Evolutionary conservation across 495 filamentous ascomycete species (phyloP), one percentile per base, ranked within the genome.

Genomic region (Cairneyella variabilis): DNA sequence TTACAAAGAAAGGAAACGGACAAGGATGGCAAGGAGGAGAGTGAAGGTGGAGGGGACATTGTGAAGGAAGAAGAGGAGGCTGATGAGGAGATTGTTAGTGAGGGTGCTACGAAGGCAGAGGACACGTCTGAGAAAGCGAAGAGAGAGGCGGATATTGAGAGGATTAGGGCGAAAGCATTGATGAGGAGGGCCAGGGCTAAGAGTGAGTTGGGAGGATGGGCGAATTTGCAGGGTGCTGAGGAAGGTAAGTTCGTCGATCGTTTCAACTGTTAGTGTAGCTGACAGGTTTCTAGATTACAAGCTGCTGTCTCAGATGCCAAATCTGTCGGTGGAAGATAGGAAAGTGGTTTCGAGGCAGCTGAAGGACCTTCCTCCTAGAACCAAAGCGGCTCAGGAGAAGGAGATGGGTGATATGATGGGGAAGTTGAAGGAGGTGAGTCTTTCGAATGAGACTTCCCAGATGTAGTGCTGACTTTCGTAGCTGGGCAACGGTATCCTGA

Each of bases 331-430:
- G 1, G 73, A 78, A 36, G 92, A 97, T 59, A 74, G 64, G 62
- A 79, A 77, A 49, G 76, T 85, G 37, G 83, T 95, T 1, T 74
- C 83, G 53, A 67, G 72, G 38, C 85, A 86, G 34, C 70, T 95
- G 25, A 69, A 71, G 32, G 70, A 69, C 23, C 73, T 97, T 11
- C 85, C 87, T 2, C 69, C 73, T 20, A 76, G 75, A 56, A 81
- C 90, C 36, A 86, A 90, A 39, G 76, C 77, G 28, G 91, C 91
- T 2, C 84, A 85, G 67, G 84, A 93, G 61, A 84, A 76, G 62
- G 93, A 98, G 69, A 90, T 91, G 77, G 82, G 75, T 6, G 92
- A 98, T 68, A 96, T 97, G 88, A 91, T 96, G 88, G 88, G 84
- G 21, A 97, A 97, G 71, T 69, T 98, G 69, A 97, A 95, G 69